Evolutionary conservation across 169 alveolate species (phyloP), one percentile per base, ranked within the genome.

Genomic region (Cryptosporidium sp.): DNA sequence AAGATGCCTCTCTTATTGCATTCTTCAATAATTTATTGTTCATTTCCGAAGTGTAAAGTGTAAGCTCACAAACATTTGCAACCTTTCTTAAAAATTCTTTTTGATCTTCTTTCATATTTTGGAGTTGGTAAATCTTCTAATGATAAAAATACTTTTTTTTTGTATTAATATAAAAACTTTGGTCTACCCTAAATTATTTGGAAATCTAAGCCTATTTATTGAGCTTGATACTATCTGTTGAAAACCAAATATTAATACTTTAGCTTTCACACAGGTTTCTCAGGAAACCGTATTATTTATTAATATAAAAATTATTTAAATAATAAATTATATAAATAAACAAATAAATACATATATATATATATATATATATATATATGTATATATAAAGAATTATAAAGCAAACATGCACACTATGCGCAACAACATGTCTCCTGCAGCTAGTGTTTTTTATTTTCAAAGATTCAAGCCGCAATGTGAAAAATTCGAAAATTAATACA

Each of bases 371-470:
- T 37, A 6, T 37, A 37, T 0, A 3, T 35, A 35, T 35, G 2
- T 35, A 37, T 37, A 35, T 42, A 42, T 31, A 31, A 31, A 31
- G 48, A 70, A 45, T 31, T 3, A 52, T 18, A 73, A 56, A 73
- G 86, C 86, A 73, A 56, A 56, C 86, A 73, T 73, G 86, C 86
- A 73, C 86, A 73, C 86, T 56, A 73, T 73, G 48, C 86, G 86
- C 56, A 45, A 7, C 58, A 69, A 0, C 53, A 51, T 10, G 70
- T 73, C 71, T 73, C 86, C 6, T 7, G 21, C 21, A 14, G 21
- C 56, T 45, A 21, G 18, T 12, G 68, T 51, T 21, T 39, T 70
- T 42, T 12, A 31, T 69, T 45, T 69, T 26, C 42, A 44, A 44
- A 16, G 58, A 70, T 51, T 31, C 51, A 48, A 45, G 26, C 44